Evolutionary conservation across 805 yeast genomes (phyloP), one percentile per base, ranked within the genome.

Genomic region (Maudiozyma pseudohumilis): DNA sequence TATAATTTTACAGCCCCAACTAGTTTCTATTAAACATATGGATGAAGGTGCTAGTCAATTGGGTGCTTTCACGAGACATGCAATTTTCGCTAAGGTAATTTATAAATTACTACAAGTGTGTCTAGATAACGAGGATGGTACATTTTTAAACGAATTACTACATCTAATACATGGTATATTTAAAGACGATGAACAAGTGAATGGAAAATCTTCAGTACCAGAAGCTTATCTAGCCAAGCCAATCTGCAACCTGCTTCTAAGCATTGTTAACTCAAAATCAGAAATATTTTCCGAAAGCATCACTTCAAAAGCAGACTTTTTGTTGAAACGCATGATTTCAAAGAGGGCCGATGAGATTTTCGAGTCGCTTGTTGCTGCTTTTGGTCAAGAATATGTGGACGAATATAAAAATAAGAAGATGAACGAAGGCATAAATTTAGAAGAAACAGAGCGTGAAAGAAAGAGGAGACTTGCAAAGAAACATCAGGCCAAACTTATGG

Each of bases 91-190:
- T 0, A 76, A 75, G 46, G 57, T 80, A 28, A 41, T 80, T 5
- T 73, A 68, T 48, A 77, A 77, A 47, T 54, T 75, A n/a, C 58
- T 82, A 12, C 73, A 72, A 36, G 65, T 65, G 28, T 67, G 82
- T 0, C 59, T 77, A 17, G 68, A 67, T 34, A 58, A 63, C 1
- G 64, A 66, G 1, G 71, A 74, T 37, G 80, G 77, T 38, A 61
- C 72, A 0, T 78, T 65, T 47, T 56, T 80, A 25, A 72, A 75
- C 13, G 75, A 74, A 30, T 49, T 78, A n/a, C 63, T 83, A 27
- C 92, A 82, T 53, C 63, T 83, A 35, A 45, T 80, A 2, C 86
- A 82, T 60, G 88, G 83, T 5, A 63, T 78, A 6, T 50, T 81
- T 15, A 49, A 62, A 21, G 80, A 77, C 49, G 69, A 68, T 37